Base-by-base conservation (phyloP, 805 yeast genomes). In the Monosporozyma aquatica region DNA sequence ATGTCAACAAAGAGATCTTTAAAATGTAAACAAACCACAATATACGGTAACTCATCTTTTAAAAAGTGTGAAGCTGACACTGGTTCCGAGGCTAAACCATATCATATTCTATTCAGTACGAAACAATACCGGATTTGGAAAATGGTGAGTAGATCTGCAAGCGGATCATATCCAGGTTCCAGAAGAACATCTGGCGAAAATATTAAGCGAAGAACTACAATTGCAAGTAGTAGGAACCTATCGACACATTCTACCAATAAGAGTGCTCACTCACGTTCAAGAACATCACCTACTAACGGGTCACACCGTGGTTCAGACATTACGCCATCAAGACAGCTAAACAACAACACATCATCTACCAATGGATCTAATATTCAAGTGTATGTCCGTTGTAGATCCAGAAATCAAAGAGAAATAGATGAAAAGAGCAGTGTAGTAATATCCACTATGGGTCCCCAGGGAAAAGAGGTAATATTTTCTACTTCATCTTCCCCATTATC, bases 361-460 rank as follows among this genome's bases (percentile, higher is more conserved):
- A 37, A 32, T 6, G 14, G 51, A 15, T 48, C 53, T 4, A 72
- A 76, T 47, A 74, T 76, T 15, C 69, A 70, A 28, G 82, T 76
- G 1, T 75, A 67, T 43, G 80, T 75, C 3, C 64, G 82, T 41
- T 74, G 81, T 47, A 60, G 82, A 36, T 73, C 79, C 0, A 61
- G 82, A 44, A 76, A 70, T 43, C 72, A 70, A 14, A 59, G 78
- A 23, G 82, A 76, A 51, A 65, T 76, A 26, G 64, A 63, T 37
- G 80, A 75, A 43, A 73, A 72, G 48, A 68, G 77, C 37, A 73
- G 73, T 13, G 80, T 75, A 3, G 79, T 75, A 2, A 72, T 75
- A 1, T 72, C 76, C 4, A 71, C 76, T 2, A 47, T 62, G 47
- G 73, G 76, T 1, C 65, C 62, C 8, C 53, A 69, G 43, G 72